Evolutionary conservation across 2,329 filamentous ascomycete genomes (phyloP), one percentile per base, ranked within the genome.

Genomic region (Thermoascus crustaceus): DNA sequence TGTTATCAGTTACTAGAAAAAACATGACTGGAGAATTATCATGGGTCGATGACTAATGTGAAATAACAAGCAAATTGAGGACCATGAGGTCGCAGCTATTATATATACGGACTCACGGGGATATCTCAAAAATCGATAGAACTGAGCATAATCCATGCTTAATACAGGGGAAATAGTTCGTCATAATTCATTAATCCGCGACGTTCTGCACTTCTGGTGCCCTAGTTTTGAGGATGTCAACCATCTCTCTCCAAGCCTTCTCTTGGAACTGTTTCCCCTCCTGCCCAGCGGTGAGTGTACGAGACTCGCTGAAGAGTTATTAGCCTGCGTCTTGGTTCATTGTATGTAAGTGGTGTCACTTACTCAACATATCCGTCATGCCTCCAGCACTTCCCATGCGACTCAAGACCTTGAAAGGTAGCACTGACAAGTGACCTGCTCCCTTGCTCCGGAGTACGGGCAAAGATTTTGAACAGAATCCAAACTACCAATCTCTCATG

Each of bases 341-440:
- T 3, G 23, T n/a, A 25, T n/a, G 5, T 14, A 17, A 26, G 4
- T 6, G n/a, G n/a, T n/a, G 20, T 21, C 5, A 58, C 45, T 59
- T 54, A 42, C 58, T 60, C 36, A 11, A 37, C 27, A 34, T 31
- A 39, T n/a, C 11, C 54, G 40, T 66, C 63, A 41, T 61, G 57
- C 27, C 58, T 57, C 66, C 63, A 69, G 43, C 60, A 62, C 41
- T 54, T 56, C 2, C 67, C 66, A 37, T 68, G 60, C 6, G 57
- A 59, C 30, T 69, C 63, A 4, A 52, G 45, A 1, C 66, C 66
- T 18, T 64, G 53, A 19, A 59, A 47, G 4, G 63, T 62, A 2
- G 60, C 66, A 32, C 58, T 60, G 10, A 67, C 59, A 14, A 69
- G 48, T 4, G 60, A 57, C 22, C 67, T 58, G 34, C 62, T 64